These are phyloP conservation scores for Cercospora sojina DNA, from an alignment of 2,329 filamentous ascomycete genomes.

Conservation along the genomic window DNA sequence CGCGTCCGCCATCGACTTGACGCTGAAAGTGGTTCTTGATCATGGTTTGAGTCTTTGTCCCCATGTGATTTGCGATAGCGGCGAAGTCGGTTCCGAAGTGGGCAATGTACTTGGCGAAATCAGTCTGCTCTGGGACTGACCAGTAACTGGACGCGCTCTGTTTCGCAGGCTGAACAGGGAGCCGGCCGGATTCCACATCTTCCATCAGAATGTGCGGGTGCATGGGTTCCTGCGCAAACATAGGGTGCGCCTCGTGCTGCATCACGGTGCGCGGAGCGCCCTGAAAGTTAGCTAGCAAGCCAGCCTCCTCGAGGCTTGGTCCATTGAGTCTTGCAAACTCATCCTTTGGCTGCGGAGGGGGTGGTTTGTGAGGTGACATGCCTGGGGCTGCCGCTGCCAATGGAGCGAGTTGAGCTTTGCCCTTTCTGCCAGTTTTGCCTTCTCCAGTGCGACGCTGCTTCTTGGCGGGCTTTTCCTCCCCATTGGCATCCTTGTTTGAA, in stretches of 20 bases:
- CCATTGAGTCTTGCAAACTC: slow-evolving; percentile 27
- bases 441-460: slow-evolving; percentile 37
- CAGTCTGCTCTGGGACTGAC: slow-evolving; percentile 77
- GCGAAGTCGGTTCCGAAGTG: slow-evolving; percentile 79
- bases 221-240: slow-evolving; percentile 29
- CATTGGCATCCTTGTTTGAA: slow-evolving; percentile 31
- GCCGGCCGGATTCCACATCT: slow-evolving; percentile 29
- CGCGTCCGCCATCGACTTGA: slow-evolving; percentile 45
- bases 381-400: slow-evolving; percentile 34
- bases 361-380: slow-evolving; percentile 38
- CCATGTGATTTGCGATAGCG: slow-evolving; percentile 74
- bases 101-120: slow-evolving; percentile 69
- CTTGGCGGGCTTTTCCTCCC: slow-evolving; percentile 39
- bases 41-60: slow-evolving; percentile 84
- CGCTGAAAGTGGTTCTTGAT: slow-evolving; percentile 59
- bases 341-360: slow-evolving; percentile 31
- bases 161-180: slow-evolving; percentile 28
- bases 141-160: slow-evolving; percentile 68
- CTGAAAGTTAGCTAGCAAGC: slow-evolving; percentile 35
- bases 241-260: slow-evolving; percentile 21
- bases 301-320: slow-evolving; percentile 37
- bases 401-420: slow-evolving; percentile 43
- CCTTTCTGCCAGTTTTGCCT: slow-evolving; percentile 40
- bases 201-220: slow-evolving; percentile 21
- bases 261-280: slow-evolving; percentile 25